Percentiles rank a stretch among this genome's conserved stretches.
phyloP scores from a whole-genome alignment of 768 basidiomycete genomes.

The Daedaleopsis sinensis region DNA sequence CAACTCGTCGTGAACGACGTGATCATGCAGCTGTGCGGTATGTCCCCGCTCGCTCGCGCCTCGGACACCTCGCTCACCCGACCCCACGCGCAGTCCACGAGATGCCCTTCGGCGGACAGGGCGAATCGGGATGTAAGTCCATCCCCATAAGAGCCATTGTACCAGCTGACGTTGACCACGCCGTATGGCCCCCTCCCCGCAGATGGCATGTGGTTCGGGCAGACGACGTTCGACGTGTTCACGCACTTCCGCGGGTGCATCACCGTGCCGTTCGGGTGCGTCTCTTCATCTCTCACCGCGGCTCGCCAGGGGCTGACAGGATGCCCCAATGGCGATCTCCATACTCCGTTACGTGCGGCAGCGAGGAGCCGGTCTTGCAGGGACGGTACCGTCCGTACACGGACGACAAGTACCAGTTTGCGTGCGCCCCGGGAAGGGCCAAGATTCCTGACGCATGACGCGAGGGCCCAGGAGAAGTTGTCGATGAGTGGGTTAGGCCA shows the following conservation, averaged over 20 bases:
- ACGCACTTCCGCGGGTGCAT: constrained; percentile 28
- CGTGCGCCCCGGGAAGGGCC: constrained; percentile 9
- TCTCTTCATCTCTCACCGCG: background rate
- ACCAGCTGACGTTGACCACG: no score
- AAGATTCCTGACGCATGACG: constrained; percentile 13
- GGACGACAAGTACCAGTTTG: constrained; percentile 24
- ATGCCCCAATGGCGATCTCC: no score
- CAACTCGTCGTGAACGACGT: constrained; percentile 61
- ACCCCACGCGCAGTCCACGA: constrained; percentile 33
- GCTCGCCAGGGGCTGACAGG: background rate
- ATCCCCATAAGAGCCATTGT: constrained; percentile 1
- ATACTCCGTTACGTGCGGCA: constrained; percentile 1
- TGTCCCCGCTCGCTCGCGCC: constrained; percentile 11
- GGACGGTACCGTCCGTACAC: constrained; percentile 38
- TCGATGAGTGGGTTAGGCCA: no score
- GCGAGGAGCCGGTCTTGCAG: constrained; percentile 30
- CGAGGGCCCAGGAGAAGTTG: no score
- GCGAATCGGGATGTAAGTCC: constrained; percentile 65
- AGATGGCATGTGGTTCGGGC: constrained; percentile 60
- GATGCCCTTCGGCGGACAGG: constrained; percentile 57
- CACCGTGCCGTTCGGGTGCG: constrained; percentile 28
- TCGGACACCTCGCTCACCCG: constrained; percentile 10
- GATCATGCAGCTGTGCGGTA: constrained; percentile 54
- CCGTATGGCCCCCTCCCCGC: background rate
- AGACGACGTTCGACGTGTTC: constrained; percentile 52